Percentiles rank a stretch among this genome's conserved stretches.
Conservation (phyloP, 1,284 basidiomycete genomes). For the Ustilago lituana region DNA sequence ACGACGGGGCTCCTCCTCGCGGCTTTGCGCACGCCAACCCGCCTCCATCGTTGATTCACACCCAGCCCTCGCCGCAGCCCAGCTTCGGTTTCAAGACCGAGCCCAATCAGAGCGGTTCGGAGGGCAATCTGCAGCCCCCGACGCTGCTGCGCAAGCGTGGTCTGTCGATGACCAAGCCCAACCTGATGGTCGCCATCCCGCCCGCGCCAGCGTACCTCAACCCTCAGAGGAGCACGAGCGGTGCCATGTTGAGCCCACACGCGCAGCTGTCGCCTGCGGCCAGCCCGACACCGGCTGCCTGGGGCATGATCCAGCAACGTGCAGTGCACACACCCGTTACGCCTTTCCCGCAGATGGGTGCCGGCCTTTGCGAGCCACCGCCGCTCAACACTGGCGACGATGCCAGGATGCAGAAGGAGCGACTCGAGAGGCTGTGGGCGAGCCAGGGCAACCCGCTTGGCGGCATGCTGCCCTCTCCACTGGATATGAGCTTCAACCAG, state of each 20-base stretch:
- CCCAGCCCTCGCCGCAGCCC: constrained; percentile 52
- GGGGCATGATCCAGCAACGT: constrained; percentile 60
- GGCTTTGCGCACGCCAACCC: constrained; percentile 21
- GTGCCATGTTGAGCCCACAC: constrained; percentile 41
- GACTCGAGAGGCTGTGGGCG: constrained; percentile 58
- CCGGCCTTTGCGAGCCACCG: constrained; percentile 46
- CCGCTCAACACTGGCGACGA: constrained; percentile 52
- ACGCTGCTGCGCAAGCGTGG: constrained; percentile 60
- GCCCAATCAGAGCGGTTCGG: constrained; percentile 2
- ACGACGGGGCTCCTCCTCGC: constrained; percentile 10
- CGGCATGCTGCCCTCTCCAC: constrained; percentile 39
- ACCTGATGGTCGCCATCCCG: constrained; percentile 59
- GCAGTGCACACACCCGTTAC: constrained; percentile 59
- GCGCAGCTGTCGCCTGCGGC: constrained; percentile 37
- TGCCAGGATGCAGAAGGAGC: constrained; percentile 53
- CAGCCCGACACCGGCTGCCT: constrained; percentile 48
- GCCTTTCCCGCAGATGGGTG: constrained; percentile 51
- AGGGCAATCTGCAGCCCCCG: constrained; percentile 30
- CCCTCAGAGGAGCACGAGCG: constrained; percentile 29
- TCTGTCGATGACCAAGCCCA: constrained; percentile 57
- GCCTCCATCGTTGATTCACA: constrained; percentile 50
- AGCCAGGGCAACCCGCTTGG: constrained; percentile 26
- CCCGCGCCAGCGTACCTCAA: constrained; percentile 53
- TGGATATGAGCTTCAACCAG: constrained; percentile 46
- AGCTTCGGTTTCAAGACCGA: constrained; percentile 26